These are phyloP conservation scores for Eucalyptus sideroxylon DNA, from an alignment of 345 rosid genomes.

Conservation along the genomic window DNA sequence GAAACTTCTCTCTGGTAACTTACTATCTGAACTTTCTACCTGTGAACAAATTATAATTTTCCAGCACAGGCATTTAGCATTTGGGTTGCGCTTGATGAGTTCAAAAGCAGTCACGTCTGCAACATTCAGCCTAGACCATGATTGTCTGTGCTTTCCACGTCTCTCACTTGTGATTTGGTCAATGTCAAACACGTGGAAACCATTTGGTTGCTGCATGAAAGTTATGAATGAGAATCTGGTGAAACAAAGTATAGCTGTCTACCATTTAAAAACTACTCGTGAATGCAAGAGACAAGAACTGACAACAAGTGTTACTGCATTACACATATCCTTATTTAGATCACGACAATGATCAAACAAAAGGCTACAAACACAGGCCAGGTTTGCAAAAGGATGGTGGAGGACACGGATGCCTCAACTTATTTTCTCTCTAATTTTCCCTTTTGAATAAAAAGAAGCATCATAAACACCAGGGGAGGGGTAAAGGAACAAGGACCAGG, in stretches of 20 bases:
- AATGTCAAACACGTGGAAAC: conserved; percentile 41
- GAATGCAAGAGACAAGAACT: neutral
- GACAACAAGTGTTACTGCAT: neutral
- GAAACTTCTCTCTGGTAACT: conserved; percentile 4
- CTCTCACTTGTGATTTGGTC: conserved; percentile 61
- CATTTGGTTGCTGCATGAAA: conserved; percentile 27
- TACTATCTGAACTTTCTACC: conserved; percentile 13
- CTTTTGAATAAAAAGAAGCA: neutral
- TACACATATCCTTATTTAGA: neutral
- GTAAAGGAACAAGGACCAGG: neutral
- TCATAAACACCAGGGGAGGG: neutral
- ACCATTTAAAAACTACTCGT: neutral
- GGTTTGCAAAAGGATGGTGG: neutral
- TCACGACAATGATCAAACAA: neutral
- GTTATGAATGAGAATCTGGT: neutral
- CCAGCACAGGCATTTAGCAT: conserved; percentile 71
- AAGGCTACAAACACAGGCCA: neutral
- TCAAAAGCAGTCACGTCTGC: conserved; percentile 49
- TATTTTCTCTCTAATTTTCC: neutral
- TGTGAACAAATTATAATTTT: conserved; percentile 56
- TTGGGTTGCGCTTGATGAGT: conserved; percentile 44
- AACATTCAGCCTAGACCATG: conserved; percentile 83
- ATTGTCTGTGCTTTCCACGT: conserved; percentile 40
- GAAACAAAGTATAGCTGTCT: neutral
- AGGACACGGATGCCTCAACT: neutral